Evolutionary conservation across 2,329 filamentous ascomycete species (phyloP).

Genomic region (Bipolaris bicolor): DNA sequence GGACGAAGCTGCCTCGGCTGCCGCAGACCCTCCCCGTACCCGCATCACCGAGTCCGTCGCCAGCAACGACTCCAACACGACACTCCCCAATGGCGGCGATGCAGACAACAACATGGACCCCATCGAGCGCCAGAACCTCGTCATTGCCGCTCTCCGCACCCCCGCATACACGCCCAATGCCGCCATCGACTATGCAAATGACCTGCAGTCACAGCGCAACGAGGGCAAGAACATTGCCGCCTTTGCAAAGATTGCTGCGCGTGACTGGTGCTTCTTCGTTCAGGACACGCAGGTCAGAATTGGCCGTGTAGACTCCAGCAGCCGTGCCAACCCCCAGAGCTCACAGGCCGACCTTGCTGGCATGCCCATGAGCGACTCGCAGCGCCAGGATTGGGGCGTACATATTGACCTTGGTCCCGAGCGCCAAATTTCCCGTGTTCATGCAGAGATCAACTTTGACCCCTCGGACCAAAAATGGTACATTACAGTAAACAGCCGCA

Average conservation of each 20-base stretch:
- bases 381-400: conserved; percentile 56
- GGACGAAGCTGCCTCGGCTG: conserved; percentile 26
- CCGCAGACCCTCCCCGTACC: conserved; percentile 33
- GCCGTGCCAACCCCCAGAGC: conserved; percentile 38
- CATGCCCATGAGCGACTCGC: conserved; percentile 30
- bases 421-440: conserved; percentile 57
- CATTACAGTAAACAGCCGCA: conserved; percentile 86
- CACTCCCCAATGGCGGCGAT: conserved; percentile 44
- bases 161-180: conserved; percentile 61
- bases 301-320: conserved; percentile 60
- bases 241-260: conserved; percentile 81
- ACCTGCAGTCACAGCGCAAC: conserved; percentile 53
- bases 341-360: conserved; percentile 36
- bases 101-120: conserved; percentile 39
- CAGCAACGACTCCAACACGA: conserved; percentile 52
- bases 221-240: conserved; percentile 59
- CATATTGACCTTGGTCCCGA: conserved; percentile 79
- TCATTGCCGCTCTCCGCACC: conserved; percentile 51
- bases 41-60: conserved; percentile 48
- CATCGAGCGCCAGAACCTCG: conserved; percentile 46
- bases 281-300: conserved; percentile 77
- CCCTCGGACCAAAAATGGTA: conserved; percentile 69
- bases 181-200: conserved; percentile 62
- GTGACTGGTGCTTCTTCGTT: conserved; percentile 85
- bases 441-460: conserved; percentile 58